Evolutionary conservation across 176 grass and related monocot genomes (phyloP).

Genomic region (Saccharum officinarum): DNA sequence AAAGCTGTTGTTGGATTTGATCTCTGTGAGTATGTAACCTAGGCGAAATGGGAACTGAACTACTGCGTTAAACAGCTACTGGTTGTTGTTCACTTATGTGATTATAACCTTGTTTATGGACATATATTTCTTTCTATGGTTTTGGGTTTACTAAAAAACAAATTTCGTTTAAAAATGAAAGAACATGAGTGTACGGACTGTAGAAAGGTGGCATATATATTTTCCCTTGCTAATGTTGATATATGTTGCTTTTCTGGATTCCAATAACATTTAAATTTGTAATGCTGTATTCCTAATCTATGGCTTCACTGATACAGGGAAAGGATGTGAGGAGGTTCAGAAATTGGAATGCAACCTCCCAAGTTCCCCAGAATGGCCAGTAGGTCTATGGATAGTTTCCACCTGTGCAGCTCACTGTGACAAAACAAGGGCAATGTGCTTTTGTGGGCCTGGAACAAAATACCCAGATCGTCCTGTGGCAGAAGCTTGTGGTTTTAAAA

Average conservation of each 20-base stretch:
- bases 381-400: slow-evolving; percentile 80
- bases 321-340: slow-evolving; percentile 66
- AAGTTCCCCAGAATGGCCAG: slow-evolving; percentile 58
- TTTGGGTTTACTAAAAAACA: background rate
- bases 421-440: slow-evolving; percentile 89
- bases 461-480: slow-evolving; percentile 89
- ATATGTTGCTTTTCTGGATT: slow-evolving; percentile 12
- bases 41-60: background rate
- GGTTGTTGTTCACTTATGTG: background rate
- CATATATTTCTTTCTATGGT: background rate
- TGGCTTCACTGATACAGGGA: slow-evolving; percentile 47
- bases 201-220: background rate
- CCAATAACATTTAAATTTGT: background rate
- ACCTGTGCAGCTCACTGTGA: slow-evolving; percentile 85
- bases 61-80: slow-evolving; percentile 1
- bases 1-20: background rate
- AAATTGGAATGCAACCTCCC: slow-evolving; percentile 78
- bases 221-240: slow-evolving; percentile 3
- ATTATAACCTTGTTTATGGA: background rate
- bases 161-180: slow-evolving; percentile 6
- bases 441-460: slow-evolving; percentile 87
- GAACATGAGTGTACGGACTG: background rate
- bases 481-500: slow-evolving; percentile 90
- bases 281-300: slow-evolving; percentile 4
- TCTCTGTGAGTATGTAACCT: slow-evolving; percentile 18